Percentiles rank a stretch among this genome's conserved stretches.
phyloP scores from a whole-genome alignment of 2,329 filamentous ascomycete genomes.

The Paramyrothecium sp. region DNA sequence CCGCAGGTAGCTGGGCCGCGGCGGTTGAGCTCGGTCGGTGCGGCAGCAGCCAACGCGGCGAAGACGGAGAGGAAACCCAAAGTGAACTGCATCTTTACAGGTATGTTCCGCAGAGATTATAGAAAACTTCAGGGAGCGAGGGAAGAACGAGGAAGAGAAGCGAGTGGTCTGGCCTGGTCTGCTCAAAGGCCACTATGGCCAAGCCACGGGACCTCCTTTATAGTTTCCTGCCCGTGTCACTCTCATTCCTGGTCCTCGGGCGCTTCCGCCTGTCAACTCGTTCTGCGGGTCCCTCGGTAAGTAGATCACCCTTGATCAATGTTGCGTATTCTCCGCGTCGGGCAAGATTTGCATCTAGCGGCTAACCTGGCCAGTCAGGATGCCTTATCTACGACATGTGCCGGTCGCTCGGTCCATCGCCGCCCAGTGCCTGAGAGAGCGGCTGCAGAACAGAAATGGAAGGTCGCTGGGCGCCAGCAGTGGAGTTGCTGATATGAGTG shows the following conservation, averaged over 20 bases:
- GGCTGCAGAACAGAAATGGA: background rate
- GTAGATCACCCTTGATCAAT: background rate
- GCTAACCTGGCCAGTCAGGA: background rate
- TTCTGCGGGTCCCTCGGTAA: too few relatives aligned
- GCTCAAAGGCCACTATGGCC: too few relatives aligned
- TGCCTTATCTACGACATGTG: background rate
- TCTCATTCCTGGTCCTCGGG: background rate
- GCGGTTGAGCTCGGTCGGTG: conserved; percentile 18
- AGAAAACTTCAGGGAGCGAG: background rate
- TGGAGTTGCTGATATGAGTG: background rate
- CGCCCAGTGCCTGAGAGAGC: background rate
- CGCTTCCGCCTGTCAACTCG: too few relatives aligned
- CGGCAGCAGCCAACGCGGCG: conserved; percentile 22
- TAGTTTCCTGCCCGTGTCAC: background rate
- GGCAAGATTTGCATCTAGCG: background rate
- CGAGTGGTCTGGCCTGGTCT: too few relatives aligned
- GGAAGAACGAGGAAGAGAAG: background rate
- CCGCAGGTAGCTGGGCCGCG: conserved; percentile 27
- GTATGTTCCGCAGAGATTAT: background rate
- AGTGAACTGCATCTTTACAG: conserved; percentile 21
- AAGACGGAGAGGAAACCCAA: conserved; percentile 23
- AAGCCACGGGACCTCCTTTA: background rate
- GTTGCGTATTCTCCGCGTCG: background rate
- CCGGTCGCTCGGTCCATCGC: background rate
- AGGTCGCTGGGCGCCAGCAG: background rate